Evolutionary conservation across 352 stramenopile species (phyloP), one percentile per base, ranked within the genome.

Genomic region (Peronospora farinosa): DNA sequence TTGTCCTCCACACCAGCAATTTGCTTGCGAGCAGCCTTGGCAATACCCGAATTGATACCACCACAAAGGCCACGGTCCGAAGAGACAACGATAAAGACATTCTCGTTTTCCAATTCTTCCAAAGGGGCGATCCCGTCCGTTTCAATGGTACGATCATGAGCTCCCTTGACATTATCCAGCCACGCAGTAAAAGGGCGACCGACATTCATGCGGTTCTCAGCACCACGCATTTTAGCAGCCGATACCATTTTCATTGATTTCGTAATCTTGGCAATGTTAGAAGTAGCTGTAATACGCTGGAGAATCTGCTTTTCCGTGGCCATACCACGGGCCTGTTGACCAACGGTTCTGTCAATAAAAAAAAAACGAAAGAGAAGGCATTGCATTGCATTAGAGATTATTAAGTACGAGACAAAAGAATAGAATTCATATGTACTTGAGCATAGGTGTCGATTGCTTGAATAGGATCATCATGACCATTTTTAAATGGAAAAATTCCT

Each of bases 191-290:
- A 97, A 23, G 91, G 84, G 15, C 85, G 74, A 25, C 81, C 91
- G 8, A 70, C 72, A 40, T 67, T 75, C 55, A 97, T 79, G 43
- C 87, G 78, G 52, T 89, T 82, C 64, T 99, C 94, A 51, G 98
- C 96, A 54, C 96, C 96, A 68, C 97, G 96, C 62, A 99, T 94
- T 84, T 99, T 99, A 53, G 96, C 95, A 38, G 97, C 96, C 52
- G 95, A 98, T 71, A 99, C 97, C 96, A 99, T 99, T 78, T 99
- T 99, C 96, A 99, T 99, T 47, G 96, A 99, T 74, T 96, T 96
- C 42, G 97, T 99, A 79, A 99, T 99, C 85, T 99, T 99, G 62
- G 92, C 84, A 54, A 99, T 98, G 86, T 99, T 99, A 60, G 97
- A 97, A 28, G 96, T 99, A 16, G 95, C 96, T 51, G 84, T 81